A percentile compares a stretch with the other conserved stretches of the same genome.
Conservation (phyloP, 305 asterid species). For the Solanum chacoense region DNA sequence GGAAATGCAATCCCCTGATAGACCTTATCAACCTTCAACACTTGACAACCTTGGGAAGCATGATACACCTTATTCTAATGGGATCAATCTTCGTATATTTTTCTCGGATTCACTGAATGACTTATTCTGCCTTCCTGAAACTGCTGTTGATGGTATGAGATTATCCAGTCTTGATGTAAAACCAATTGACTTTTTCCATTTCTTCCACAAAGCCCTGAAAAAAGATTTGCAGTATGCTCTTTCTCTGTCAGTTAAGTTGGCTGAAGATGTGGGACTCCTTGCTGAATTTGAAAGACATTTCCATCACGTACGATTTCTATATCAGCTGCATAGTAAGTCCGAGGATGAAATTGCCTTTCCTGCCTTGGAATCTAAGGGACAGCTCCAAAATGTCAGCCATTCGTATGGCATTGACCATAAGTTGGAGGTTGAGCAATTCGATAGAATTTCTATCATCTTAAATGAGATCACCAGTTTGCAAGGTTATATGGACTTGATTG, state of each 20-base stretch:
- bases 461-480: conserved; percentile 32
- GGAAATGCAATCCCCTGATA: conserved; percentile 13
- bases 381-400: conserved; percentile 53
- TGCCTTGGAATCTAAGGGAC: conserved; percentile 67
- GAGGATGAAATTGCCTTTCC: conserved; percentile 78
- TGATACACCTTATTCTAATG: conserved; percentile 16
- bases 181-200: conserved; percentile 50
- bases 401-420: conserved; percentile 69
- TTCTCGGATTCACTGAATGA: conserved; percentile 38
- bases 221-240: conserved; percentile 52
- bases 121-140: conserved; percentile 20
- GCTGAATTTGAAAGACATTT: conserved; percentile 42
- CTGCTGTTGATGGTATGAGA: conserved; percentile 4
- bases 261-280: conserved; percentile 29
- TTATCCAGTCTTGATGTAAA: conserved; percentile 31
- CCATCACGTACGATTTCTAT: conserved; percentile 35
- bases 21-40: not conserved
- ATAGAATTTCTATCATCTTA: conserved; percentile 35
- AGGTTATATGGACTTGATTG: conserved; percentile 22
- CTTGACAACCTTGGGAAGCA: not conserved
- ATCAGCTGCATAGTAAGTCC: conserved; percentile 50
- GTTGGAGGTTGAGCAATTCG: conserved; percentile 52
- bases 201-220: conserved; percentile 58
- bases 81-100: conserved; percentile 23
- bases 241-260: conserved; percentile 48